Evolutionary conservation across 202 grass and related monocot species (phyloP).

Genomic region (Brachypodium distachyon): DNA sequence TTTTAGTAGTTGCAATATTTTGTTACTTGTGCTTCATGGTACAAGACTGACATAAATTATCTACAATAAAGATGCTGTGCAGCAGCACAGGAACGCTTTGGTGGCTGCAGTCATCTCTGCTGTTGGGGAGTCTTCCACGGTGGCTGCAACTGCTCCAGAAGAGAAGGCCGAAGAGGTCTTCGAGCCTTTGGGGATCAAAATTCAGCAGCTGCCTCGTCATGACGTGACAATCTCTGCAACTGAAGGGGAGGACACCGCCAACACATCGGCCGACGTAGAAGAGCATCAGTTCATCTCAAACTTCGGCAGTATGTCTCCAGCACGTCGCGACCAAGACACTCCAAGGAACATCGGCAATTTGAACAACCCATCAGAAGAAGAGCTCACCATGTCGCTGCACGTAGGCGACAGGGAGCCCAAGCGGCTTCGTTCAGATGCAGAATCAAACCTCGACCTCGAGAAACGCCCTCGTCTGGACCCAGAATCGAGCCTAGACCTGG

Average conservation of each 20-base stretch:
- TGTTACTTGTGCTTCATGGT: background rate
- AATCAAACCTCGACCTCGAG: constrained; percentile 34
- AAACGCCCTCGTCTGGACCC: background rate
- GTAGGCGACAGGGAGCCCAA: constrained; percentile 79
- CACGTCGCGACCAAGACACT: constrained; percentile 31
- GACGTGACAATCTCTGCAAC: constrained; percentile 23
- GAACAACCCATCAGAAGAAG: constrained; percentile 73
- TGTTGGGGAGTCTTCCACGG: constrained; percentile 55
- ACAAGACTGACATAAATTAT: constrained; percentile 21
- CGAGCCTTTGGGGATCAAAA: constrained; percentile 68
- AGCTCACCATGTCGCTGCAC: constrained; percentile 66
- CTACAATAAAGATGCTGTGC: constrained; percentile 57
- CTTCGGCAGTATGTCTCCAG: constrained; percentile 47
- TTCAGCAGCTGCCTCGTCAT: constrained; percentile 54
- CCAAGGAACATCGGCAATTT: constrained; percentile 47
- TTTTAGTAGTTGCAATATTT: background rate
- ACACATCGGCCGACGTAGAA: constrained; percentile 44
- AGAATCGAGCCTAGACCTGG: constrained; percentile 42
- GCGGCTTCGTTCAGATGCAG: constrained; percentile 38
- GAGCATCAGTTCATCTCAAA: constrained; percentile 93
- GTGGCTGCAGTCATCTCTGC: constrained; percentile 45
- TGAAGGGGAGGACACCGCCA: constrained; percentile 49
- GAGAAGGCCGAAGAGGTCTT: constrained; percentile 66
- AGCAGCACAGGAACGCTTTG: constrained; percentile 66
- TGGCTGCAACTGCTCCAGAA: constrained; percentile 6